Evolutionary conservation across 2,329 filamentous ascomycete genomes (phyloP).

Genomic region (Colletotrichum echinochloae): DNA sequence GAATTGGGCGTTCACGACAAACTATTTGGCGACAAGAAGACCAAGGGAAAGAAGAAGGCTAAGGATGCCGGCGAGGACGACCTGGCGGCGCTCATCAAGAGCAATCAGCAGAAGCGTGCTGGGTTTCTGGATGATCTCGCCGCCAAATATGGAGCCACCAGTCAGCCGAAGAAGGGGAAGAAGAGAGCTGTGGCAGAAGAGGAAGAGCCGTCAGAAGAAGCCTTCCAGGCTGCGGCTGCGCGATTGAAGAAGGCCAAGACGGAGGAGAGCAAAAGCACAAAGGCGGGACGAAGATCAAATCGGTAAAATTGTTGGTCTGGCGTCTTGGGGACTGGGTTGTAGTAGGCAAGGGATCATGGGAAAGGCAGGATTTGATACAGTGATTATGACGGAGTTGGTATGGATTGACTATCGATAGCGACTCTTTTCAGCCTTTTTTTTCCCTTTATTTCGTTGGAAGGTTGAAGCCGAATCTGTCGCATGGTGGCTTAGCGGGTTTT

Average conservation of each 20-base stretch:
- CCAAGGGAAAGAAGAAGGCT: constrained; percentile 51
- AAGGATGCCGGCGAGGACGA: constrained; percentile 61
- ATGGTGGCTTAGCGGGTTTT: background rate
- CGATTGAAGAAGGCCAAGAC: constrained; percentile 56
- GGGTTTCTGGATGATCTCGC: constrained; percentile 80
- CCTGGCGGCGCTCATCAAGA: constrained; percentile 80
- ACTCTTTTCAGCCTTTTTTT: background rate
- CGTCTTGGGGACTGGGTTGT: constrained; percentile 18
- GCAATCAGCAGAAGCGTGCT: constrained; percentile 73
- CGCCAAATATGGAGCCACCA: constrained; percentile 75
- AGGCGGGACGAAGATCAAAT: constrained; percentile 22
- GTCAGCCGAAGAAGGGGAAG: constrained; percentile 62
- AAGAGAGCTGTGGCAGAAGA: constrained; percentile 72
- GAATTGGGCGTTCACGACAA: constrained; percentile 81
- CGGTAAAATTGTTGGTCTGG: constrained; percentile 26
- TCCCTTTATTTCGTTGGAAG: background rate
- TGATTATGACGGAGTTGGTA: constrained; percentile 5
- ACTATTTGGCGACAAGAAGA: constrained; percentile 66
- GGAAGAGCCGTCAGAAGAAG: constrained; percentile 68
- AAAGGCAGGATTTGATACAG: constrained; percentile 18
- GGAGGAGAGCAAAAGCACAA: constrained; percentile 36
- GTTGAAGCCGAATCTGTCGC: background rate
- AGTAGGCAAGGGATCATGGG: constrained; percentile 4
- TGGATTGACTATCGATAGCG: background rate
- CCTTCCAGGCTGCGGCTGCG: constrained; percentile 68